Base-by-base conservation (phyloP, 2,329 filamentous ascomycete species). In the Fusarium keratoplasticum region DNA sequence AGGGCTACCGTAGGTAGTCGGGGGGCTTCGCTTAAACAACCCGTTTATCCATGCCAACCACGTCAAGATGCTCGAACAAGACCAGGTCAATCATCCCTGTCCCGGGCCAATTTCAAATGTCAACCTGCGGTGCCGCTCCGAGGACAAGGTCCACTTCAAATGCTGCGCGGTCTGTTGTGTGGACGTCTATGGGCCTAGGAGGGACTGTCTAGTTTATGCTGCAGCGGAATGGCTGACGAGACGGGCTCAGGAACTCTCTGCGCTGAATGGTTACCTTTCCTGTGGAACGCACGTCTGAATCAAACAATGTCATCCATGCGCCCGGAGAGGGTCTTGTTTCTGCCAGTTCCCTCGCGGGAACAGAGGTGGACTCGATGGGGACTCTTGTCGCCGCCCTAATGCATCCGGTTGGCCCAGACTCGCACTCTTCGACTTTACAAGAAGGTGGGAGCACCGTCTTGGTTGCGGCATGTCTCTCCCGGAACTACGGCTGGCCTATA, bases 181-280 rank as follows among this genome's bases (percentile, higher is more conserved):
- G 14, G 29, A 42, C 8, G 27, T 22, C n/a, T 33, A 29, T 29
- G 38, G 27, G 29, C 14, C 40, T 31, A 11, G 27, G 55, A 55
- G 38, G 57, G 62, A 55, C 47, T 57, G 44, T 52, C 62, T 54
- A 67, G 22, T 55, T 66, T 64, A 64, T 29, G 71, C 67, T 70
- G 50, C 47, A 67, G 57, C 64, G 60, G 66, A 63, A 72, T 64
- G 65, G 55, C 25, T 54, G 16, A 66, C 33, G 55, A 64, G 57
- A 36, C 42, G 58, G 55, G 42, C 60, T 42, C 58, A 27, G 42
- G 27, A 54, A 25, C 22, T 25, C 54, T 40, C 14, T 38, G 11
- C 27, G n/a, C 47, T 68, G 40, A 70, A 50, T 70, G 52, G 70
- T 31, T 67, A 62, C 70, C 70, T 18, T 62, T 38, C 50, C 33